These are phyloP conservation scores for Setomelanomma holmii DNA, from an alignment of 2,329 filamentous ascomycete species.

Conservation along the genomic window DNA sequence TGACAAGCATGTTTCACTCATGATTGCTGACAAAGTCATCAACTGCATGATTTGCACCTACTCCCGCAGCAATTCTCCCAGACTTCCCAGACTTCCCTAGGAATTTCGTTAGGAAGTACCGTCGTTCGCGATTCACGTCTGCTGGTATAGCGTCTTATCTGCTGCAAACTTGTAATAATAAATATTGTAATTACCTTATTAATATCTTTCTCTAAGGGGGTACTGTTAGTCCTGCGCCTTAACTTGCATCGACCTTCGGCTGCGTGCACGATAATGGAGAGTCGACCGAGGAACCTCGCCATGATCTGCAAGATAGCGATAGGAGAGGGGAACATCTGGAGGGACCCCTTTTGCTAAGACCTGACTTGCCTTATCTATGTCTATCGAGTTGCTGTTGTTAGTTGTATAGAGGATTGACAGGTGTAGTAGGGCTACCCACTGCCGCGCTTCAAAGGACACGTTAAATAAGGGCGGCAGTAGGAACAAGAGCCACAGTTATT, in stretches of 20 bases:
- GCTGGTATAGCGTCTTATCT: slow-evolving; percentile 7
- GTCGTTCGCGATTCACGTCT: slow-evolving; percentile 5
- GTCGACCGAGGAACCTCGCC: slow-evolving; percentile 4
- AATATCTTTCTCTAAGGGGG: slow-evolving; percentile 4
- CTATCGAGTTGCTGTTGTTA: slow-evolving; percentile 6
- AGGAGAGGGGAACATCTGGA: slow-evolving; percentile 2
- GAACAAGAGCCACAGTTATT: too few species aligned
- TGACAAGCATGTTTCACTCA: slow-evolving; percentile 13
- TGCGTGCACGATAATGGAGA: too few species aligned
- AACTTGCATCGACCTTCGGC: slow-evolving; percentile 6
- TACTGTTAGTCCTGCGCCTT: slow-evolving; percentile 4
- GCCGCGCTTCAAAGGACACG: too few species aligned
- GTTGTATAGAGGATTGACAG: too few species aligned
- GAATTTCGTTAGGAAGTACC: slow-evolving; percentile 5
- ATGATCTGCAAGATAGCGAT: slow-evolving; percentile 3
- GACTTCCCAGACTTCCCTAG: slow-evolving; percentile 1
- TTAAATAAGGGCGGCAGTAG: too few species aligned
- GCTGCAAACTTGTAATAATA: slow-evolving; percentile 4
- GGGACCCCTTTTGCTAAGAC: slow-evolving; percentile 2
- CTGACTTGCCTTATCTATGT: slow-evolving; percentile 5
- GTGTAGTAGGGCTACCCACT: too few species aligned
- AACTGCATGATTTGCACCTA: slow-evolving; percentile 8
- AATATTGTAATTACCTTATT: slow-evolving; percentile 7
- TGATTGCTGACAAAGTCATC: slow-evolving; percentile 10
- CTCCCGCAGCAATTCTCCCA: slow-evolving; percentile 3